Base-by-base conservation (phyloP, 106 monocot genomes). In the Dendrobium nobile region DNA sequence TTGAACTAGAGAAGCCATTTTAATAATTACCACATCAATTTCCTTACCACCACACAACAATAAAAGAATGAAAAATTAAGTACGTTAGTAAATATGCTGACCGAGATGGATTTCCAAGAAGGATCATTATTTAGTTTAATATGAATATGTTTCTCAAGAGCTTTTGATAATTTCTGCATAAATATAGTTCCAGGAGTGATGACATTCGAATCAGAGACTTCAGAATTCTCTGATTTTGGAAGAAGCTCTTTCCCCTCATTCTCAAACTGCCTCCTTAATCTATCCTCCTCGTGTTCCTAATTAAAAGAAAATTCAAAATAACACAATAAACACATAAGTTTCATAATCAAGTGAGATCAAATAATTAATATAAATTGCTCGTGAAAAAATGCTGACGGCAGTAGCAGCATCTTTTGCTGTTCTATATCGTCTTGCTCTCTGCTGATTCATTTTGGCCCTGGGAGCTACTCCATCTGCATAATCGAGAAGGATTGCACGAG, bases 111-210 rank as follows among this genome's bases (percentile, higher is more conserved):
- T 48, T 82, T 78, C 92, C 92, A 92, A 1, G 78, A 82, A 77
- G 90, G 86, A 82, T 92, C 88, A 44, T 28, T 86, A 55, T 85
- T 90, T 20, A 92, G 47, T 72, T 81, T 84, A 0, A 78, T 19
- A 9, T 78, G 88, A 6, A 90, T 88, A 75, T 92, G 90, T 20
- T 88, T 86, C 47, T 84, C 79, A 11, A 92, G 82, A 7, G 85
- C 88, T 13, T 41, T 42, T 6, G 92, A 81, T 41, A 92, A 67
- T 41, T 78, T 82, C 7, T 86, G 79, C 92, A 90, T 90, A 72
- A 92, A 92, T 9, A 81, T 83, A 13, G 92, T 90, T 54, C 92
- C 92, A 0, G 90, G 92, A 15, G 92, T 90, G 74, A 90, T 37
- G 37, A 37, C 37, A 37, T 37, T 37, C 37, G 37, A 37, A 37